These are phyloP conservation scores for Pseudozyma hubeiensis DNA, from an alignment of 1,284 basidiomycete genomes.

Conservation along the genomic window DNA sequence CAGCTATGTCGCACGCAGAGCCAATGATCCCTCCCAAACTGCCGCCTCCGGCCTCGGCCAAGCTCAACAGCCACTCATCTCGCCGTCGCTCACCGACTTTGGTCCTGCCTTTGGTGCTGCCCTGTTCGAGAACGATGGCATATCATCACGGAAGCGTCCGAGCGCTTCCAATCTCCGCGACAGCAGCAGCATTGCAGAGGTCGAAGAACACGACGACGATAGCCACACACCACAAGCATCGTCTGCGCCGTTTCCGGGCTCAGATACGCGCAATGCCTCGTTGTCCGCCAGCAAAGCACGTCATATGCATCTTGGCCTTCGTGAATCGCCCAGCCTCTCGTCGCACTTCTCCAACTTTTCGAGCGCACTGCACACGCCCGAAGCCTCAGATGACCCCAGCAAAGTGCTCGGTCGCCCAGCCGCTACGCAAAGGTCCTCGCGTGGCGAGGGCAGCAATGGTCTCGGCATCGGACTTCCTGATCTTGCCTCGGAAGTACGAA, in stretches of 20 bases:
- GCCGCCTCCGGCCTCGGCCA: neutral
- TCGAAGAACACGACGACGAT: slow-evolving; percentile 28
- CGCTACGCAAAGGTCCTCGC: neutral
- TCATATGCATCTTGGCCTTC: slow-evolving; percentile 40
- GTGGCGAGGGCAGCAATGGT: slow-evolving; percentile 19
- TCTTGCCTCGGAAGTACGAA: slow-evolving; percentile 16
- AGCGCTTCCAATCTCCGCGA: slow-evolving; percentile 10
- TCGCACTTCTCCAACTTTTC: slow-evolving; percentile 60
- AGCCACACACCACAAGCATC: slow-evolving; percentile 23
- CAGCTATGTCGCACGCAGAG: slow-evolving; percentile 7
- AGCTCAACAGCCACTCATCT: slow-evolving; percentile 20
- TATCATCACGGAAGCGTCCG: slow-evolving; percentile 2
- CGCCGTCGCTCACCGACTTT: slow-evolving; percentile 46
- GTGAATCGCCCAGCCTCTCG: slow-evolving; percentile 39
- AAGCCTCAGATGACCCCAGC: slow-evolving; percentile 28
- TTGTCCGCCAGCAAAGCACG: slow-evolving; percentile 12
- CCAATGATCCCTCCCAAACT: slow-evolving; percentile 3
- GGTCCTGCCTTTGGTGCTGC: slow-evolving; percentile 38
- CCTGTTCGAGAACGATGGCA: slow-evolving; percentile 26
- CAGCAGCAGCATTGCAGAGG: slow-evolving; percentile 34
- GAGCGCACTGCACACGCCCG: slow-evolving; percentile 45
- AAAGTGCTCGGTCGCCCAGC: slow-evolving; percentile 29
- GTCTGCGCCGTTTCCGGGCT: slow-evolving; percentile 24
- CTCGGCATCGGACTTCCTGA: slow-evolving; percentile 56
- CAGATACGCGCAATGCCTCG: slow-evolving; percentile 7